Evolutionary conservation across 768 basidiomycete genomes (phyloP).

Genomic region (Mycena albidolilacea): DNA sequence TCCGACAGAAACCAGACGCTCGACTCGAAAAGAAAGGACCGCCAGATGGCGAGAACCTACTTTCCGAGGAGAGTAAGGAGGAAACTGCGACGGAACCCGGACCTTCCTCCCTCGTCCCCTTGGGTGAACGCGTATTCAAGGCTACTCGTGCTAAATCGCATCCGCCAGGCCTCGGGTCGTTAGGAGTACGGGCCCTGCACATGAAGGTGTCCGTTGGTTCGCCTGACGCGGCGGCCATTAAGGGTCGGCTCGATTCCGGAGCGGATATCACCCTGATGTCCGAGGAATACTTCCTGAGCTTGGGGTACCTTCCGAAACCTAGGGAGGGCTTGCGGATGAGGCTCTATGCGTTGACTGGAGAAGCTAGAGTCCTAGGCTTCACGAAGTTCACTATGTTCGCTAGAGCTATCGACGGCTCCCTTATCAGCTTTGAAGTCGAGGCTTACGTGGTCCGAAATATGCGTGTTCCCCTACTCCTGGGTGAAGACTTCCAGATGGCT

Average conservation of each 20-base stretch:
- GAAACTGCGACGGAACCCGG: too few species aligned
- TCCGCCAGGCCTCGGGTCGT: not conserved
- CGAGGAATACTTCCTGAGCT: slow-evolving; percentile 16
- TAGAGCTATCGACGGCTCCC: not conserved
- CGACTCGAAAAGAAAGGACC: too few species aligned
- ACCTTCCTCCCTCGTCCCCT: too few species aligned
- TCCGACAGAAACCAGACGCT: too few species aligned
- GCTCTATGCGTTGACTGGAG: slow-evolving; percentile 24
- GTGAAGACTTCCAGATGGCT: slow-evolving; percentile 1
- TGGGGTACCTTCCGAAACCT: not conserved
- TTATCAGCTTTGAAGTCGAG: too few species aligned
- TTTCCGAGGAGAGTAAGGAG: too few species aligned
- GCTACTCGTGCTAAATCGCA: too few species aligned
- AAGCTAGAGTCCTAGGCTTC: slow-evolving; percentile 36
- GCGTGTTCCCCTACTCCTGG: too few species aligned
- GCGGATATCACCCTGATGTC: slow-evolving; percentile 37
- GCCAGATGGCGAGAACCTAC: too few species aligned
- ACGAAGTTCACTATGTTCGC: slow-evolving; percentile 1
- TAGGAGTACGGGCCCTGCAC: slow-evolving; percentile 28
- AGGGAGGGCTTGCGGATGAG: slow-evolving; percentile 23
- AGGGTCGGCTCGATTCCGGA: slow-evolving; percentile 33
- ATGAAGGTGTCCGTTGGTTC: slow-evolving; percentile 5
- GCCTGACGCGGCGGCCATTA: not conserved
- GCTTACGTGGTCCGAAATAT: too few species aligned
- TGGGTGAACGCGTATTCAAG: too few species aligned